A percentile compares a stretch with the other conserved stretches of the same genome.
phyloP scores from a whole-genome alignment of 2,329 filamentous ascomycete species.

The Sporothrix inflata region DNA sequence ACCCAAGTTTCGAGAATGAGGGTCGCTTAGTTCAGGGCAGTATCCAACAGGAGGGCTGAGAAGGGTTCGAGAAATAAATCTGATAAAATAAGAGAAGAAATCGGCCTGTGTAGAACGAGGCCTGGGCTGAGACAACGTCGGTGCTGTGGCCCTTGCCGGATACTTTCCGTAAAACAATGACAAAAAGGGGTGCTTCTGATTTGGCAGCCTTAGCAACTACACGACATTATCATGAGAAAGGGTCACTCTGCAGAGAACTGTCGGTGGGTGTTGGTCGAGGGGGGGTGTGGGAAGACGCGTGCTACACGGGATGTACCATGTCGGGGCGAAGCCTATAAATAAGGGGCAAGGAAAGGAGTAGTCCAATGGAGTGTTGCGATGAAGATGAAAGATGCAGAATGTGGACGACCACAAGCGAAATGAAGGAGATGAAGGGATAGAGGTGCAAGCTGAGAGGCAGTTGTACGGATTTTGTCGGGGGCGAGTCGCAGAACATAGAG shows the following conservation, averaged over 20 bases:
- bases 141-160: background rate
- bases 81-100: background rate
- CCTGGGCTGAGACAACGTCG: slow-evolving; percentile 19
- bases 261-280: background rate
- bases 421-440: background rate
- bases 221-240: background rate
- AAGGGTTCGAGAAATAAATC: background rate
- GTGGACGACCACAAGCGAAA: slow-evolving; percentile 19
- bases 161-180: background rate
- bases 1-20: background rate
- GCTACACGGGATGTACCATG: background rate
- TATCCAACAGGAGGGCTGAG: background rate
- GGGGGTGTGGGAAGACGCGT: background rate
- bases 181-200: slow-evolving; percentile 7
- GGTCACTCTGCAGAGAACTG: background rate
- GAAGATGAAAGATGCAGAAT: background rate
- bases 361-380: background rate
- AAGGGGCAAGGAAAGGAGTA: background rate
- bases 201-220: slow-evolving; percentile 1
- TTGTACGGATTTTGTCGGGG: background rate
- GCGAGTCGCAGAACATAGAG: background rate
- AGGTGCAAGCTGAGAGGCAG: background rate
- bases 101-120: background rate
- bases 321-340: background rate
- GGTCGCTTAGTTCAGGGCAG: background rate